Evolutionary conservation across 306 rosid genomes (phyloP), one percentile per base, ranked within the genome.

Genomic region (Chamaecrista fasciculata): DNA sequence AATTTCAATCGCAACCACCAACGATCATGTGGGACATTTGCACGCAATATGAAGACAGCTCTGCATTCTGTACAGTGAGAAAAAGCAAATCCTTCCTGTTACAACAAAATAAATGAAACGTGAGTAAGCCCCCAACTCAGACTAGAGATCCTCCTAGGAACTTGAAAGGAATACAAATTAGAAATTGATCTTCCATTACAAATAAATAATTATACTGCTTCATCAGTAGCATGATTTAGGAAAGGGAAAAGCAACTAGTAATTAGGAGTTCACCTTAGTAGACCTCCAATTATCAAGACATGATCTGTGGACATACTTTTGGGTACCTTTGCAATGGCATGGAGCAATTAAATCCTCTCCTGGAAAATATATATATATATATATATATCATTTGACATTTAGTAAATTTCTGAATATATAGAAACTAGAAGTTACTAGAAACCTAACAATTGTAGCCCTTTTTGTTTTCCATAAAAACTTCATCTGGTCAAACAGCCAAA

Each of bases 211-310:
- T 56, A 18, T 43, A 53, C 16, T n/a, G 16, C 46, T 63, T 29
- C 16, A 68, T 28, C 18, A 47, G 64, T 48, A 21, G 53, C 48
- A 57, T 37, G 64, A 66, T 51, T 53, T 70, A 25, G 36, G 52
- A 46, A 50, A 72, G 60, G 36, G 52, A 43, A 4, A 4, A 59
- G 40, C 37, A 31, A 46, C 20, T 20, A 69, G 37, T 28, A 70
- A 47, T 70, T 33, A 63, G 59, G 28, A 55, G 55, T 20, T 75
- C 70, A 85, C 98, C 92, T 91, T 94, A 67, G 99, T 89, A 71
- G 99, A 91, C 84, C 99, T 89, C 99, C 99, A 94, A 74, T 94
- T 88, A 83, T 91, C 99, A 42, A 94, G 96, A 78, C 99, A 94
- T 44, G 92, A 88, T 75, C 99, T 77, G 75, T 94, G 99, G 40